Base-by-base conservation (phyloP, 768 basidiomycete species). In the Daedalea quercina region DNA sequence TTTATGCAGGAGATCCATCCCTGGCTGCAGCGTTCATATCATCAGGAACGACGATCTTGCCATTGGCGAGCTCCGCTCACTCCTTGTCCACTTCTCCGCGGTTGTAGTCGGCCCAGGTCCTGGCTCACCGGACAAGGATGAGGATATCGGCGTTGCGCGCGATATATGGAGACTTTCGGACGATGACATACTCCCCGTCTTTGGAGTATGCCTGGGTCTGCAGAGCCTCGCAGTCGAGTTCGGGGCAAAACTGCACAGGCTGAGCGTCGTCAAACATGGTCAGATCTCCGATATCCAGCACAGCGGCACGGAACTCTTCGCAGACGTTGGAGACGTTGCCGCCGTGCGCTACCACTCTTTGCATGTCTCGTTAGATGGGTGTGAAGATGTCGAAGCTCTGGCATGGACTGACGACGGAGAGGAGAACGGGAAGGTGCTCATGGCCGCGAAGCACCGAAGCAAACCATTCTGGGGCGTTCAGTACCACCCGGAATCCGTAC, bases 381-480 rank as follows among this genome's bases (percentile, higher is more conserved):
- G 65, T 31, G 73, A 76, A 20, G 76, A 78, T 3, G 62, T 92
- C 1, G 79, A 87, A 55, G 75, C 80, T 43, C 67, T 90, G 12
- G 90, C 85, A 15, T 90, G 87, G 86, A 70, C 82, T 8, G 71
- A 84, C 43, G 88, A 91, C 57, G 80, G 73, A 22, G 69, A 69
- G 23, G 85, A 84, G 50, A 82, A 87, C 54, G 85, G 84, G 6
- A 73, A 60, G 42, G 82, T 90, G 20, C 73, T 89, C 44, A 92
- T 93, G 90, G 88, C 82, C 37, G 69, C 78, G 24, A 77, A 75
- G 57, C 90, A 93, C 63, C 72, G 57, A 46, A 67, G 59, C 22
- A 77, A 74, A 54, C 90, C 90, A 3, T 88, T 90, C 61, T 92
- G 87, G 85, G 89, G 86, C 3, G 90, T 93, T 22, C 90, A 93